Evolutionary conservation across 176 grass and related monocot species (phyloP).

Genomic region (maize (Zea mays)): DNA sequence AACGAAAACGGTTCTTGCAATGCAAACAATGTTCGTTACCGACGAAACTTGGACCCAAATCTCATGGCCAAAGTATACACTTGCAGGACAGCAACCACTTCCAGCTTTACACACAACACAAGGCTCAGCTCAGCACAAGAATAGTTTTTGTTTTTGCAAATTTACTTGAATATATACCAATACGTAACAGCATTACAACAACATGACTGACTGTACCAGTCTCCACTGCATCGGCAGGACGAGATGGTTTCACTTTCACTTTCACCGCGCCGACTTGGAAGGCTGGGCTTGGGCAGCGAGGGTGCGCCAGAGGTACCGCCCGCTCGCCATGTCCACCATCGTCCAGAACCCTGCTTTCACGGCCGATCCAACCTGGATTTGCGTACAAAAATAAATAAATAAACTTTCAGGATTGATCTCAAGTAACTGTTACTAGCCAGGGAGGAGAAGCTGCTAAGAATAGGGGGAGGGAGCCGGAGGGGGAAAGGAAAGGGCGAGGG

Average conservation of each 20-base stretch:
- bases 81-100: not conserved
- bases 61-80: not conserved
- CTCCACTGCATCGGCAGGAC: not conserved
- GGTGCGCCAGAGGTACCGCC: constrained; percentile 82
- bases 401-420: not conserved
- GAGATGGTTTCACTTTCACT: constrained; percentile 5
- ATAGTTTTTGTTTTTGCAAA: not conserved
- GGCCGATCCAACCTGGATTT: constrained; percentile 66
- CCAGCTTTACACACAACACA: not conserved
- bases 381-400: not conserved
- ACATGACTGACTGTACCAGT: not conserved
- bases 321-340: constrained; percentile 90
- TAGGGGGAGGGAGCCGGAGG: no score
- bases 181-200: not conserved
- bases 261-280: constrained; percentile 39
- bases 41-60: not conserved
- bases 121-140: not conserved
- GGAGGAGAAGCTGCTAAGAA: no score
- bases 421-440: not conserved
- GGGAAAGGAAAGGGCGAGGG: no score
- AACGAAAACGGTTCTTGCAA: not conserved
- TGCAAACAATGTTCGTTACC: no score
- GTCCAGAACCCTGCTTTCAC: constrained; percentile 78
- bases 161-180: not conserved
- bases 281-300: constrained; percentile 46